Conservation (phyloP, 73 alveolate genomes). For the Paramecium biaurelia region DNA sequence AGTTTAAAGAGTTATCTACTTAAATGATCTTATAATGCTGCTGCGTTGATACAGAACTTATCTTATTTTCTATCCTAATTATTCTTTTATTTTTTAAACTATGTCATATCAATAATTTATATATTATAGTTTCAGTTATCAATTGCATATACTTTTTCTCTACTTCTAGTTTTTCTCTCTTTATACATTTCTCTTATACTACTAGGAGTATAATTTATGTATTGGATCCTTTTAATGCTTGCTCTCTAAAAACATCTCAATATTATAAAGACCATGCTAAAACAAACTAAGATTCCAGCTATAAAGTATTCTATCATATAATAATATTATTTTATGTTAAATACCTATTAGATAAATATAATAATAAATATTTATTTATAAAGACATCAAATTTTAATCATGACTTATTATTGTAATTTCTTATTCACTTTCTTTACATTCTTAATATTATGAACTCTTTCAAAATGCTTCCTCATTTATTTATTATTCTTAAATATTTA, state of each 20-base stretch:
- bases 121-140: background rate
- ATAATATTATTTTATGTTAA: background rate
- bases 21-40: conserved; percentile 65
- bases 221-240: background rate
- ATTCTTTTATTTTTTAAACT: background rate
- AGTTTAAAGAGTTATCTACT: background rate
- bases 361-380: background rate
- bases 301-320: background rate
- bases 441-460: background rate
- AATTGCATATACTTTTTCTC: background rate
- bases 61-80: background rate
- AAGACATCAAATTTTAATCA: background rate
- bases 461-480: background rate
- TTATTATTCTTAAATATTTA: background rate
- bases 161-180: background rate
- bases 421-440: background rate
- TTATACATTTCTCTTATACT: background rate
- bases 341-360: background rate
- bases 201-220: background rate
- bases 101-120: background rate
- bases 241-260: background rate
- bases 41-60: conserved; percentile 44
- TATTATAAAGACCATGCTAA: background rate
- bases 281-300: background rate
- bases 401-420: background rate